Base-by-base conservation (phyloP, 2,329 filamentous ascomycete species). In the Polychaeton citri region DNA sequence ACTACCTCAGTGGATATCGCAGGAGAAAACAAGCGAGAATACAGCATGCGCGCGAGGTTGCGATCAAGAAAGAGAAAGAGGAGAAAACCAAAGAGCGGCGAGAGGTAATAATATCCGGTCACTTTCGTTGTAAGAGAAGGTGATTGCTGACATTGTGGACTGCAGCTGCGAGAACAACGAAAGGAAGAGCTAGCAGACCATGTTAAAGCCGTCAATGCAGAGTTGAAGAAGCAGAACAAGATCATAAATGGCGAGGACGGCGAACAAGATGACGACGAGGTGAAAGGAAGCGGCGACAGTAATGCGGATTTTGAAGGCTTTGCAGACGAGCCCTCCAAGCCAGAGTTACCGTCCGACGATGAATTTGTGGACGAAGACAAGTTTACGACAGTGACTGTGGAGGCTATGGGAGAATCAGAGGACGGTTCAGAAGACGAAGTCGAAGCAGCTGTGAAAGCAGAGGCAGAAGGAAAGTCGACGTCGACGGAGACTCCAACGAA, bases 281-380 rank as follows among this genome's bases (percentile, higher is more conserved):
- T 39, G 33, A 68, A 75, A 16, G 62, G 63, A 5, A 36, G 19
- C 33, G 28, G 33, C 19, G 21, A 18, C 5, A 20, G 17, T 31
- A 33, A 40, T 8, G 34, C 36, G 6, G 38, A 18, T 19, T 36
- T 33, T 20, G 34, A 42, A 17, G 28, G 30, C n/a, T 21, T 28
- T 4, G 6, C 20, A 16, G 36, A 41, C 18, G 44, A 38, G 17
- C 44, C 16, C 19, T n/a, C n/a, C n/a, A 21, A 47, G 24, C 42
- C 43, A n/a, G 38, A 47, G 1, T 40, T 41, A 5, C 41, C 39
- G n/a, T 77, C 84, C 47, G 82, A 94, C 56, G 86, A 88, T 47
- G 86, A 96, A 58, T 98, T 95, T 61, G 74, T 95, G 45, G 90
- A 98, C 58, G 90, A 96, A 57, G 88, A 95, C 58, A 82, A 81